A percentile compares a stretch with the other conserved stretches of the same genome.
Conservation (phyloP, 768 basidiomycete genomes). For the Amanita thiersii region DNA sequence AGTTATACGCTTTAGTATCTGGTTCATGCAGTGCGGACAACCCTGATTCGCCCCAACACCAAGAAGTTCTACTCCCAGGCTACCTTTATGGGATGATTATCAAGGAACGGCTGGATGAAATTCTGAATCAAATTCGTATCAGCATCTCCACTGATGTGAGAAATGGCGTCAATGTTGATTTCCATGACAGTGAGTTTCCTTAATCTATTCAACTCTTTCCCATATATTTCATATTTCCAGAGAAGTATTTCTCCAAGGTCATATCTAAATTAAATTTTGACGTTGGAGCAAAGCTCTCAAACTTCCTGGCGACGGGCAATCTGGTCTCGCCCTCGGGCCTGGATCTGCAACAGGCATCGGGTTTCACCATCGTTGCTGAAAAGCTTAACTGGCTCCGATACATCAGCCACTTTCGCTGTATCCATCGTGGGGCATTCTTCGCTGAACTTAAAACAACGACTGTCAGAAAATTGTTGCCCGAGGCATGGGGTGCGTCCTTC, state of each 20-base stretch:
- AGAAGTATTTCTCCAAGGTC: conserved; percentile 74
- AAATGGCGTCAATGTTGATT: conserved; percentile 75
- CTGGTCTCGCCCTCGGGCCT: conserved; percentile 91
- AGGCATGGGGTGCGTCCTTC: conserved; percentile 92
- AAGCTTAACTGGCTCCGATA: conserved; percentile 99
- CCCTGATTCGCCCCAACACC: conserved; percentile 97
- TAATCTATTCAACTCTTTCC: conserved; percentile 2
- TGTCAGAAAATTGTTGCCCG: conserved; percentile 92
- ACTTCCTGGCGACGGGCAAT: conserved; percentile 97
- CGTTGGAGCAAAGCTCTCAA: conserved; percentile 80
- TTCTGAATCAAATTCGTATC: conserved; percentile 60
- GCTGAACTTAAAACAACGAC: conserved; percentile 97
- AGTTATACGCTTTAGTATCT: conserved; percentile 87
- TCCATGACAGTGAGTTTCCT: conserved; percentile 66
- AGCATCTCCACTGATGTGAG: conserved; percentile 70
- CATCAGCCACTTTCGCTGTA: conserved; percentile 96
- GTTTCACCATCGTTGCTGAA: conserved; percentile 99
- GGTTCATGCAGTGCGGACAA: conserved; percentile 89
- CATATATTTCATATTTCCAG: conserved; percentile 25
- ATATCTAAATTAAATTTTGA: conserved; percentile 81
- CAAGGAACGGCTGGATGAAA: conserved; percentile 94
- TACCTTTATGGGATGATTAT: conserved; percentile 93
- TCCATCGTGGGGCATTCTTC: conserved; percentile 99
- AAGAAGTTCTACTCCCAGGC: conserved; percentile 94
- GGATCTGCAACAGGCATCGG: conserved; percentile 93